Evolutionary conservation across 768 basidiomycete species (phyloP).

Genomic region (Austroboletus eburneus): DNA sequence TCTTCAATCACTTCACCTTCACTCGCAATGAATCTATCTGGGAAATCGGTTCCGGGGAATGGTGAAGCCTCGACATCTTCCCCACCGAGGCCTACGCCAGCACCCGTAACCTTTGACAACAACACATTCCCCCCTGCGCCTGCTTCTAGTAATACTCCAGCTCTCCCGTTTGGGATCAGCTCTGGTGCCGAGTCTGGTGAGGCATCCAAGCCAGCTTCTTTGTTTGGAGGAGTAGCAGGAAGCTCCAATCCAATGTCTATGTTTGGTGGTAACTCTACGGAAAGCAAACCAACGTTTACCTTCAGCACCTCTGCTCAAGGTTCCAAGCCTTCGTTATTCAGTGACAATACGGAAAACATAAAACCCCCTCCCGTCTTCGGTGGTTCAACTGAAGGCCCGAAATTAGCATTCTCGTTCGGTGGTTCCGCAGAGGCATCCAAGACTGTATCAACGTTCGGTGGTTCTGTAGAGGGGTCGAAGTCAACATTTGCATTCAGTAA

Average conservation of each 20-base stretch:
- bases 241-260: neutral
- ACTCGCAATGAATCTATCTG: conserved; percentile 9
- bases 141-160: too few relatives aligned
- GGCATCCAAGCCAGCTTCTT: conserved; percentile 12
- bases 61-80: conserved; percentile 20
- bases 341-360: conserved; percentile 3
- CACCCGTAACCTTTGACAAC: conserved; percentile 16
- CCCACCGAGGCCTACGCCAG: conserved; percentile 13
- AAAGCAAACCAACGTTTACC: conserved; percentile 13
- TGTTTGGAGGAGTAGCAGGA: conserved; percentile 14
- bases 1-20: conserved; percentile 15
- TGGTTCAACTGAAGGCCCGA: conserved; percentile 6
- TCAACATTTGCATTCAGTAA: conserved; percentile 1
- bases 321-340: conserved; percentile 12
- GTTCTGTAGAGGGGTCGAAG: conserved; percentile 2
- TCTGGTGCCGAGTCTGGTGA: conserved; percentile 14
- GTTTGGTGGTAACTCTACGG: conserved; percentile 6
- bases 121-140: conserved; percentile 14
- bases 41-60: conserved; percentile 10
- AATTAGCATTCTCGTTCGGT: conserved; percentile 8
- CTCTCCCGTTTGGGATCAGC: conserved; percentile 12
- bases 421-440: conserved; percentile 5
- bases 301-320: conserved; percentile 10
- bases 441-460: neutral
- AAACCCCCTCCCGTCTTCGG: conserved; percentile 5